Evolutionary conservation across 2,329 filamentous ascomycete species (phyloP).

Genomic region (Fusarium pseudocircinatum): DNA sequence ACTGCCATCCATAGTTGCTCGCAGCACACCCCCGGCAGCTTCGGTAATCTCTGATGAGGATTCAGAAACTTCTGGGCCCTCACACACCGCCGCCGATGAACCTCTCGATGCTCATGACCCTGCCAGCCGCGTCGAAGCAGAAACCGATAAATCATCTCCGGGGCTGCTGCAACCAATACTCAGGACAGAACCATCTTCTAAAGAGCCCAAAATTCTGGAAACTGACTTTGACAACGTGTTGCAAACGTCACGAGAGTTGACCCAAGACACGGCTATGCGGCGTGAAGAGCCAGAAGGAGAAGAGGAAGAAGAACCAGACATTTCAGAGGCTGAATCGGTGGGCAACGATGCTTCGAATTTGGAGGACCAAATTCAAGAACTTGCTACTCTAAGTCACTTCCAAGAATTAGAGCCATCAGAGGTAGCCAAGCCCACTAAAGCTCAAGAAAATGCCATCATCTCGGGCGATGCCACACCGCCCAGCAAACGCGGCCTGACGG

Average conservation of each 20-base stretch:
- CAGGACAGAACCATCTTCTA: background rate
- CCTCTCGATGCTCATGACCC: background rate
- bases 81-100: conserved; percentile 2
- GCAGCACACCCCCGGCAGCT: conserved; percentile 3
- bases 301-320: background rate
- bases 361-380: background rate
- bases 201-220: conserved; percentile 16
- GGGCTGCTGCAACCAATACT: conserved; percentile 9
- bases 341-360: background rate
- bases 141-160: background rate
- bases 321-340: background rate
- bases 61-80: conserved; percentile 7
- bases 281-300: background rate
- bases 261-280: background rate
- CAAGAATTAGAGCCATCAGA: background rate
- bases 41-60: conserved; percentile 9
- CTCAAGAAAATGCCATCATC: background rate
- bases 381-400: background rate
- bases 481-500: background rate
- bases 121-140: background rate
- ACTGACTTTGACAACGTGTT: conserved; percentile 22
- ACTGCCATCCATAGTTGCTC: conserved; percentile 6
- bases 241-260: conserved; percentile 13
- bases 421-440: background rate
- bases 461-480: background rate